These are phyloP conservation scores for Paramecium caudatum DNA, from an alignment of 73 alveolate genomes.

Conservation along the genomic window DNA sequence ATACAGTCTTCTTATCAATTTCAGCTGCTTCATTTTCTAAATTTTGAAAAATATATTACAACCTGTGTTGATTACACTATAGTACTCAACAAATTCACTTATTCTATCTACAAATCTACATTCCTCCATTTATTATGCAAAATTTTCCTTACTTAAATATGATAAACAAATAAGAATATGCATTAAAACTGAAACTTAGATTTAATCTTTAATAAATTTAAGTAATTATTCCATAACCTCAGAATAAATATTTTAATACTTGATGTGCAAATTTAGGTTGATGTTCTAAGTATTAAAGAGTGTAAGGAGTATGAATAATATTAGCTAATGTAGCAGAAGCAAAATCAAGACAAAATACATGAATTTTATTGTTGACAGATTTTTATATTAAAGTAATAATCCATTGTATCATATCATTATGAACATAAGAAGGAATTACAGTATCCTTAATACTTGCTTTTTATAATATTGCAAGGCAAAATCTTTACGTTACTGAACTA, in stretches of 20 bases:
- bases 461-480: constrained; percentile 96
- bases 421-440: constrained; percentile 86
- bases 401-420: constrained; percentile 89
- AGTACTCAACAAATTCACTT: constrained; percentile 92
- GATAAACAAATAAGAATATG: constrained; percentile 94
- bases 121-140: constrained; percentile 89
- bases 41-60: not conserved
- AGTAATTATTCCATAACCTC: constrained; percentile 72
- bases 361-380: constrained; percentile 83
- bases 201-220: constrained; percentile 82
- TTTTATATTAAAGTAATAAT: constrained; percentile 81
- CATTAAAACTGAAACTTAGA: constrained; percentile 92
- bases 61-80: constrained; percentile 84
- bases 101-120: constrained; percentile 94
- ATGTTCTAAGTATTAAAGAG: constrained; percentile 90
- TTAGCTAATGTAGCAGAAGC: constrained; percentile 97
- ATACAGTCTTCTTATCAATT: constrained; percentile 93
- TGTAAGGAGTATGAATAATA: constrained; percentile 90
- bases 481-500: constrained; percentile 96
- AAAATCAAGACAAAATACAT: constrained; percentile 93
- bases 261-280: constrained; percentile 86
- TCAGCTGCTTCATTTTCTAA: constrained; percentile 91
- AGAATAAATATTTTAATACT: constrained; percentile 81
- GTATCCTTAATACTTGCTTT: constrained; percentile 95
- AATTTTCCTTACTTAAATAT: constrained; percentile 92